Percentiles rank a stretch among this genome's conserved stretches.
These are phyloP conservation scores for Microbotryum scabiosae DNA, from an alignment of 1,284 basidiomycete species.

Conservation along the genomic window DNA sequence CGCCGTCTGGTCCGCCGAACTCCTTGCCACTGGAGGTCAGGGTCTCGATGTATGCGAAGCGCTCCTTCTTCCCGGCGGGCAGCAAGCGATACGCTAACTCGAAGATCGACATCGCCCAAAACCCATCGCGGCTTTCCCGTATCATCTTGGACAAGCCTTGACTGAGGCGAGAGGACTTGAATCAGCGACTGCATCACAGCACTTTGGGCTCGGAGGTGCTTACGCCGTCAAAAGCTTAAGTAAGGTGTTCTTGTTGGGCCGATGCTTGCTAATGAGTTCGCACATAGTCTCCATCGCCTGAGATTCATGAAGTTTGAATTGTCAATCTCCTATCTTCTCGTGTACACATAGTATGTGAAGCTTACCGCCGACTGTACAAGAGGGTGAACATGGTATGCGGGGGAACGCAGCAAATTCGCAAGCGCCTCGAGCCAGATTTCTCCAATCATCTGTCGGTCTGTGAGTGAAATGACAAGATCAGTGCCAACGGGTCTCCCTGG, in stretches of 20 bases:
- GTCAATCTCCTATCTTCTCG: no score
- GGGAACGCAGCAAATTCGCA: not conserved
- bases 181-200: no score
- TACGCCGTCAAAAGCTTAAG: not conserved
- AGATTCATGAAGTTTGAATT: not conserved
- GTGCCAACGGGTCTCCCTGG: not conserved
- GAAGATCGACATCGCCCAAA: conserved; percentile 1
- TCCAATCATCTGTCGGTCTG: not conserved
- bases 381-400: not conserved
- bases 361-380: not conserved
- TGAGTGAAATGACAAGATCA: not conserved
- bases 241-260: not conserved
- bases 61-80: not conserved
- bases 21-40: no score
- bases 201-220: not conserved
- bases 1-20: no score
- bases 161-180: not conserved
- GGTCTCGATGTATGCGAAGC: no score
- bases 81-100: conserved; percentile 15
- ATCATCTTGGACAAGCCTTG: conserved; percentile 4
- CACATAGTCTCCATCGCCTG: conserved; percentile 5
- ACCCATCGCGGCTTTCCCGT: not conserved
- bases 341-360: not conserved
- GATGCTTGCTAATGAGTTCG: conserved; percentile 1
- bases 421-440: not conserved